These are phyloP conservation scores for Eleusine indica DNA, from an alignment of 176 grass and related monocot species.

Conservation along the genomic window DNA sequence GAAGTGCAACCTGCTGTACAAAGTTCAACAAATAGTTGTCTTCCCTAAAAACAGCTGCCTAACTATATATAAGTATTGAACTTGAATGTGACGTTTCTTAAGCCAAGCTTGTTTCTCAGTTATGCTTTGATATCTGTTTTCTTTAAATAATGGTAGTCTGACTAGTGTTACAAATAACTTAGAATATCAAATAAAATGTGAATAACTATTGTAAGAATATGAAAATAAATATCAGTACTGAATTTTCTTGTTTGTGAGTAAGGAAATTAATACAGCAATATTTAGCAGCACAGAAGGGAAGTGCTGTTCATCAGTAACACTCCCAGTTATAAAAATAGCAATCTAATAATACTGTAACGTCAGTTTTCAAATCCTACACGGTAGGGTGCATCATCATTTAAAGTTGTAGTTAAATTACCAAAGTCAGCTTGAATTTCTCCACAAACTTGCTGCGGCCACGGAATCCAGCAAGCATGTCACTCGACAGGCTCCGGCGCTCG, in stretches of 20 bases:
- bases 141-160: neutral
- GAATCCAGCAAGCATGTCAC: conserved; percentile 54
- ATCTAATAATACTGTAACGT: neutral
- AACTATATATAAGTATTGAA: too few species aligned
- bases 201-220: neutral
- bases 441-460: conserved; percentile 61
- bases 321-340: neutral
- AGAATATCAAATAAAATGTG: neutral
- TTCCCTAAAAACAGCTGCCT: neutral
- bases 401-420: conserved; percentile 45
- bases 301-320: neutral
- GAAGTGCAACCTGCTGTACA: neutral
- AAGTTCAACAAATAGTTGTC: neutral
- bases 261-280: neutral
- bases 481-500: conserved; percentile 67
- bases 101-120: neutral
- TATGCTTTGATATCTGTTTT: neutral
- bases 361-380: conserved; percentile 13
- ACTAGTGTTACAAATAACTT: neutral
- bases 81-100: too few species aligned
- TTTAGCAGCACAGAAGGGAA: neutral
- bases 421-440: conserved; percentile 71
- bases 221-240: neutral
- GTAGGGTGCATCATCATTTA: neutral
- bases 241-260: neutral